Conservation (phyloP, 306 rosid species). For the Ziziphus jujuba region DNA sequence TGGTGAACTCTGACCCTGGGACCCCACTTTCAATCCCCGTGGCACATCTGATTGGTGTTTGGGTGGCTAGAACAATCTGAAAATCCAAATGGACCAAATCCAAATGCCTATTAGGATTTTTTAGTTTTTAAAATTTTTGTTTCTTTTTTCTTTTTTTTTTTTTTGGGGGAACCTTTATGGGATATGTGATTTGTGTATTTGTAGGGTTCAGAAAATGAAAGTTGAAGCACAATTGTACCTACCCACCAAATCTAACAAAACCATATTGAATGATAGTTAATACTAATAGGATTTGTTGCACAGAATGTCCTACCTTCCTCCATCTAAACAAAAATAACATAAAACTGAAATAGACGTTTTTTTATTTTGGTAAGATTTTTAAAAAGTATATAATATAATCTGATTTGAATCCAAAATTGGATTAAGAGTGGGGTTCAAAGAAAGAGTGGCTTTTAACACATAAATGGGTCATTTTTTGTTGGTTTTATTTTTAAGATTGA, state of each 20-base stretch:
- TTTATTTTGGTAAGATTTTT: too few relatives aligned
- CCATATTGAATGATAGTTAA: background rate
- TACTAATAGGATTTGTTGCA: slow-evolving; percentile 4
- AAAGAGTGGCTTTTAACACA: too few relatives aligned
- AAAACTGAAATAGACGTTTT: background rate
- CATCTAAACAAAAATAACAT: background rate
- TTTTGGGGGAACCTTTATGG: background rate
- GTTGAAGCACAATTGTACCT: background rate
- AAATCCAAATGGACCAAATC: background rate
- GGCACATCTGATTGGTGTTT: slow-evolving; percentile 15
- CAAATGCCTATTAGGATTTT: too few relatives aligned
- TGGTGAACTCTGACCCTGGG: background rate
- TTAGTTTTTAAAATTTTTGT: background rate
- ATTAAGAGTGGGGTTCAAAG: too few relatives aligned
- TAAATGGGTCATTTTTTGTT: too few relatives aligned
- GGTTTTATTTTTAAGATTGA: too few relatives aligned
- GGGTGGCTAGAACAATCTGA: slow-evolving; percentile 11
- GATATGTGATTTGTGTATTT: background rate
- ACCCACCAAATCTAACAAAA: slow-evolving; percentile 13
- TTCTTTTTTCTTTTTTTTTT: background rate
- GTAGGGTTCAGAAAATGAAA: background rate
- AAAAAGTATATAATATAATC: too few relatives aligned
- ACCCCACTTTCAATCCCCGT: slow-evolving; percentile 4
- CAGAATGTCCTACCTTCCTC: background rate
- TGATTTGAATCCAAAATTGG: too few relatives aligned